Conservation (phyloP, 1,284 basidiomycete species). For the Cystobasidium sp. region DNA sequence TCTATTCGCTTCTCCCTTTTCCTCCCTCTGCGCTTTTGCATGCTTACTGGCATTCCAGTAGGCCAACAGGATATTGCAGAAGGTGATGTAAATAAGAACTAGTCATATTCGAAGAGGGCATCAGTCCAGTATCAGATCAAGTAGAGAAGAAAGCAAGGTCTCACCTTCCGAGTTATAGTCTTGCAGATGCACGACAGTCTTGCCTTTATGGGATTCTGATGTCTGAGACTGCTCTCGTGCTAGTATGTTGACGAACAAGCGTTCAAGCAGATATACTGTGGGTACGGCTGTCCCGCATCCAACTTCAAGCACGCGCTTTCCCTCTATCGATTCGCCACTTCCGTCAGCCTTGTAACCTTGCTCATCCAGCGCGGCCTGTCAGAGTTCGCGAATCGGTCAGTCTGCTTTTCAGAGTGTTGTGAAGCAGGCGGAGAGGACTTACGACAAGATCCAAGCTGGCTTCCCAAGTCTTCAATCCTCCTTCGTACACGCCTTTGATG, state of each 20-base stretch:
- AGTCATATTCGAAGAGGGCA: neutral
- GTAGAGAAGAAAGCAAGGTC: neutral
- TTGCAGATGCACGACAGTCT: slow-evolving; percentile 77
- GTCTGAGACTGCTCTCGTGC: slow-evolving; percentile 45
- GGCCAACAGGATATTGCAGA: slow-evolving; percentile 84
- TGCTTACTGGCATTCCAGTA: slow-evolving; percentile 60
- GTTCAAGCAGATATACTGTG: slow-evolving; percentile 70
- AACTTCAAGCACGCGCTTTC: slow-evolving; percentile 71
- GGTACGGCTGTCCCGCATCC: slow-evolving; percentile 94
- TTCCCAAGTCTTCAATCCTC: slow-evolving; percentile 97
- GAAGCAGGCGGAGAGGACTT: neutral
- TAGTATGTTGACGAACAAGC: slow-evolving; percentile 62
- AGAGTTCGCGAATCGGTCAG: neutral
- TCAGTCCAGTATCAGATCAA: neutral
- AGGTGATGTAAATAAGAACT: slow-evolving; percentile 62
- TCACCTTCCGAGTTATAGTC: slow-evolving; percentile 74
- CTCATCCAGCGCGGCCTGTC: slow-evolving; percentile 15
- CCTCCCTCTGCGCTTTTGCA: neutral
- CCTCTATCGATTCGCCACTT: slow-evolving; percentile 49
- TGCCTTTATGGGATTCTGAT: slow-evolving; percentile 40
- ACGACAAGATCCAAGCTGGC: slow-evolving; percentile 84
- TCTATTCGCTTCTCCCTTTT: neutral
- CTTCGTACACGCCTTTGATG: slow-evolving; percentile 90
- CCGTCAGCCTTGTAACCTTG: slow-evolving; percentile 18
- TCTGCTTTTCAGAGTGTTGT: neutral